Evolutionary conservation across 2,329 filamentous ascomycete genomes (phyloP).

Genomic region (Phoma sp.): DNA sequence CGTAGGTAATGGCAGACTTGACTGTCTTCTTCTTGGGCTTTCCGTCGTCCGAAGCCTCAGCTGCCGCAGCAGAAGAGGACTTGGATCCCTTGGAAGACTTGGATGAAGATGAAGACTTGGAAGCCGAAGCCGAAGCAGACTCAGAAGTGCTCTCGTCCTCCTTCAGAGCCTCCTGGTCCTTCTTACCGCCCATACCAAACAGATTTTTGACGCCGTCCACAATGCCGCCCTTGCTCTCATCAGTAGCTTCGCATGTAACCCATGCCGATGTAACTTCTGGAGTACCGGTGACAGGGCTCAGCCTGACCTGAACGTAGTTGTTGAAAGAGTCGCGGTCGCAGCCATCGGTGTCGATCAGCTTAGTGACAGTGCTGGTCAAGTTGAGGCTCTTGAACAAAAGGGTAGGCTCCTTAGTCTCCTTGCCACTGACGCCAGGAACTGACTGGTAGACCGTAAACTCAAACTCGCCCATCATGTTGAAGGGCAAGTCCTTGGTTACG

Average conservation of each 20-base stretch:
- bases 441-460: conserved; percentile 80
- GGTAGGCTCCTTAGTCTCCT: conserved; percentile 64
- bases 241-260: conserved; percentile 84
- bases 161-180: conserved; percentile 75
- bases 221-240: conserved; percentile 75
- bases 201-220: conserved; percentile 96
- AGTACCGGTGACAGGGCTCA: conserved; percentile 76
- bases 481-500: conserved; percentile 80
- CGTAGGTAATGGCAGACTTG: conserved; percentile 59
- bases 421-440: conserved; percentile 56
- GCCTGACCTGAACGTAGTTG: conserved; percentile 77
- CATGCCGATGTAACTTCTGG: conserved; percentile 78
- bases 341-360: conserved; percentile 78
- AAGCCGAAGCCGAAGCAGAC: conserved; percentile 53
- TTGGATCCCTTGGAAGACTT: conserved; percentile 49
- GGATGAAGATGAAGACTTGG: conserved; percentile 54
- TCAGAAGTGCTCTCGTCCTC: conserved; percentile 54
- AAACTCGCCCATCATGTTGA: conserved; percentile 84
- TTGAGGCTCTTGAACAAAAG: conserved; percentile 78
- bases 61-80: conserved; percentile 53
- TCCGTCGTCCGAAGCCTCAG: conserved; percentile 54
- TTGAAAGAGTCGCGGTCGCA: conserved; percentile 79
- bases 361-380: conserved; percentile 79
- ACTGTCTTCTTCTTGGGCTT: conserved; percentile 60
- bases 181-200: conserved; percentile 92